These are phyloP conservation scores for Rhytidiadelphus loreus DNA, from an alignment of 225 moss, liverwort and hornwort genomes.

Conservation along the genomic window DNA sequence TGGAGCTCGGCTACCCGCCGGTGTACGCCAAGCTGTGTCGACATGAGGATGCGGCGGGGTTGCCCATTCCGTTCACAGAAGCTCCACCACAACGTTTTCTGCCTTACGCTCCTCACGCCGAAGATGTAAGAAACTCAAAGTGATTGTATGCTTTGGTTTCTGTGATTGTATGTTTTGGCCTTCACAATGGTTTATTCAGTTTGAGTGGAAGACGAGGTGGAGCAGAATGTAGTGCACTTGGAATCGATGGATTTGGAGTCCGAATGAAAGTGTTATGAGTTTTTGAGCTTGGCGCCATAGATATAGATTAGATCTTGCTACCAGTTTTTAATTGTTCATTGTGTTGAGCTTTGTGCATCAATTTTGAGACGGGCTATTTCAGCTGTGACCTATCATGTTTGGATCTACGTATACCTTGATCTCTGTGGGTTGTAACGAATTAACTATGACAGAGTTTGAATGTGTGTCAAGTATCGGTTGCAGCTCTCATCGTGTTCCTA, in stretches of 20 bases:
- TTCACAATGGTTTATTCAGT: not conserved
- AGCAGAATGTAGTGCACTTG: not conserved
- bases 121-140: slow-evolving; percentile 17
- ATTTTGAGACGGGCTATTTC: not conserved
- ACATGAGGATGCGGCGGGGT: slow-evolving; percentile 25
- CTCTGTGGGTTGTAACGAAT: not conserved
- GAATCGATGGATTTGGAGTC: not conserved
- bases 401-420: not conserved
- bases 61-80: slow-evolving; percentile 42
- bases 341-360: not conserved
- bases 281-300: not conserved
- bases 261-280: not conserved
- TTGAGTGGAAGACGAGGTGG: not conserved
- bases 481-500: not conserved
- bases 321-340: no score
- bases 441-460: not conserved
- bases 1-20: slow-evolving; percentile 43
- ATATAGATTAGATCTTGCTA: not conserved
- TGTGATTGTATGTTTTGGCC: not conserved
- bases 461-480: not conserved
- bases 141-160: not conserved
- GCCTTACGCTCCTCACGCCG: slow-evolving; percentile 43
- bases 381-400: not conserved
- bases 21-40: slow-evolving; percentile 53
- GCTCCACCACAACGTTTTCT: slow-evolving; percentile 52